A percentile compares a stretch with the other conserved stretches of the same genome.
These are phyloP conservation scores for Stemphylium beticola DNA, from an alignment of 2,329 filamentous ascomycete genomes.

Conservation along the genomic window DNA sequence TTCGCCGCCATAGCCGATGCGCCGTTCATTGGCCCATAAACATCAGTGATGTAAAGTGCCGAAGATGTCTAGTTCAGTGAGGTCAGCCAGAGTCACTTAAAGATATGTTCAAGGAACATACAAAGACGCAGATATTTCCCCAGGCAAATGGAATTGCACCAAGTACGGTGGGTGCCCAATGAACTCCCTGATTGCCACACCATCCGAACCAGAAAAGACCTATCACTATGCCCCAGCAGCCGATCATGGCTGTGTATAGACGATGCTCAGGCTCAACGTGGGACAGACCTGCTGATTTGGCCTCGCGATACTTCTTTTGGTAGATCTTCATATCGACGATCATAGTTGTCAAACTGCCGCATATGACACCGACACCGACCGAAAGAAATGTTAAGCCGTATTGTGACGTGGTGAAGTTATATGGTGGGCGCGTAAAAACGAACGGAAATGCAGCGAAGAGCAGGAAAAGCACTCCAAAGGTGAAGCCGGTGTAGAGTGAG, in stretches of 20 bases:
- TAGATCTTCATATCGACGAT: conserved; percentile 48
- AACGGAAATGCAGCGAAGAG: conserved; percentile 46
- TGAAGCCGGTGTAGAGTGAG: conserved; percentile 45
- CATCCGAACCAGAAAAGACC: conserved; percentile 68
- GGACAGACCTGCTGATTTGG: conserved; percentile 30
- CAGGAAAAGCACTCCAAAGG: conserved; percentile 45
- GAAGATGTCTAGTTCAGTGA: conserved; percentile 26
- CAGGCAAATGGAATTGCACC: conserved; percentile 64
- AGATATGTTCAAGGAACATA: conserved; percentile 45
- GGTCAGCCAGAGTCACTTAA: not conserved
- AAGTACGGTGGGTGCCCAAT: conserved; percentile 57
- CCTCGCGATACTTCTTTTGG: conserved; percentile 36
- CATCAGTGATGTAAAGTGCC: conserved; percentile 39
- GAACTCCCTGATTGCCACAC: conserved; percentile 55
- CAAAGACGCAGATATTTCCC: conserved; percentile 66
- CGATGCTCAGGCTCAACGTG: conserved; percentile 62
- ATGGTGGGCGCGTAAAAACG: conserved; percentile 41
- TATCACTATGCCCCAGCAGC: conserved; percentile 60
- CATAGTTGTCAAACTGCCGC: conserved; percentile 39
- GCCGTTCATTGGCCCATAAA: conserved; percentile 42
- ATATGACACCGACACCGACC: conserved; percentile 39
- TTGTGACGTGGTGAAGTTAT: conserved; percentile 38
- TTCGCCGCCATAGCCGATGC: conserved; percentile 49
- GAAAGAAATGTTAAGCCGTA: conserved; percentile 44
- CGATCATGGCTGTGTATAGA: conserved; percentile 65